phyloP scores from a whole-genome alignment of 2,329 filamentous ascomycete genomes.

The Epichloe glyceriae region DNA sequence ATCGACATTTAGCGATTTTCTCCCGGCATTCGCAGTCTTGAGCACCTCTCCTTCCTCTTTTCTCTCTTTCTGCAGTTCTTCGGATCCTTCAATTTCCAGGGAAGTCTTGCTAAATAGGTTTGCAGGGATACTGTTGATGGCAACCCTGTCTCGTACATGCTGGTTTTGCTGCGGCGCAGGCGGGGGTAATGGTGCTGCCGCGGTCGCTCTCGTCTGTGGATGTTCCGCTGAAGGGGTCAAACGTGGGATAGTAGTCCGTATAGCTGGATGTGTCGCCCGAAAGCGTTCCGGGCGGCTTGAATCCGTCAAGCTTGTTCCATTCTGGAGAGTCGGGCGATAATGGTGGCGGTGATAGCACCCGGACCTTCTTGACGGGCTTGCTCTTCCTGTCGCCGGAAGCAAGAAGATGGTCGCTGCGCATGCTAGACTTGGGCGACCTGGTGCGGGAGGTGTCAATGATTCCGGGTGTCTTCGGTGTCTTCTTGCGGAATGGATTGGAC shows the following conservation, averaged over 20 bases:
- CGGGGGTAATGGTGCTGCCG: slow-evolving; percentile 14
- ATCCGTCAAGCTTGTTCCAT: slow-evolving; percentile 17
- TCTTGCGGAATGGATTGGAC: slow-evolving; percentile 15
- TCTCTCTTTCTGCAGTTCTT: slow-evolving; percentile 18
- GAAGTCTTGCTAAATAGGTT: slow-evolving; percentile 43
- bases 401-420: slow-evolving; percentile 7
- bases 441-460: slow-evolving; percentile 9
- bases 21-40: slow-evolving; percentile 20
- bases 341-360: slow-evolving; percentile 51
- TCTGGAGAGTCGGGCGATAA: slow-evolving; percentile 40
- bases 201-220: slow-evolving; percentile 17
- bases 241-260: slow-evolving; percentile 4
- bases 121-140: slow-evolving; percentile 10
- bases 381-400: slow-evolving; percentile 15
- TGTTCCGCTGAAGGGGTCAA: slow-evolving; percentile 21
- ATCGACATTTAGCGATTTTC: slow-evolving; percentile 55
- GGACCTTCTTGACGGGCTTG: slow-evolving; percentile 54
- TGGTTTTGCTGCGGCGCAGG: slow-evolving; percentile 2
- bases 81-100: slow-evolving; percentile 33
- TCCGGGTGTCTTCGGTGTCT: slow-evolving; percentile 8
- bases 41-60: slow-evolving; percentile 19
- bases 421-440: slow-evolving; percentile 10
- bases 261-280: slow-evolving; percentile 11
- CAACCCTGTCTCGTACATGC: neutral
- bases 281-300: slow-evolving; percentile 17